Evolutionary conservation across 164 flowering plant species (phyloP), one percentile per base, ranked within the genome.

Genomic region (Tinospora cordifolia): DNA sequence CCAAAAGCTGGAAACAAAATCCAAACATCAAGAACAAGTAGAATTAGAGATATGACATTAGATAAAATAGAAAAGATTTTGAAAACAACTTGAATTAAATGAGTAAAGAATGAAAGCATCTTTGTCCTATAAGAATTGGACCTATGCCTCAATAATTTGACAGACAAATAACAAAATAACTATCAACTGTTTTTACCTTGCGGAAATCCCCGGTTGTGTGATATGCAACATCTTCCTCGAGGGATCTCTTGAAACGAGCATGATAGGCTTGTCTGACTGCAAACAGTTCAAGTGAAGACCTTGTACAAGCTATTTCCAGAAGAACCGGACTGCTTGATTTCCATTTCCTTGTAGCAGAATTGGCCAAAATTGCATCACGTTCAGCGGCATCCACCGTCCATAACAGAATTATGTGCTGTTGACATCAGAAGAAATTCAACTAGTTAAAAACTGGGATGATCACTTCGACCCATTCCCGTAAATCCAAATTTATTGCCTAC

Each of bases 211-310:
- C 91, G 38, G 72, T 70, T 0, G 87, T 86, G 83, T 86, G 85
- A 70, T 78, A 54, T 46, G 93, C 94, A 75, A 89, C 92, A 80
- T 91, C 97, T 80, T 91, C 97, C 75, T 91, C 97, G 12, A 89
- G 82, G 17, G 97, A 87, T 73, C 66, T 84, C 85, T 91, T 86
- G 66, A 66, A 85, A 40, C 84, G 87, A 79, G 82, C 83, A 75
- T 87, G 94, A 69, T 89, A 91, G 12, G 88, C 90, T 75, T 88
- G 84, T 73, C 77, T 89, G 8, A 70, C 87, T 70, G 69, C 17
- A 68, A 88, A 71, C 13, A 91, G 79, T n/a, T 87, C 84, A 51
- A 79, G 80, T 1, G 92, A 80, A 34, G 90, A 74, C 74, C 94
- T 88, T 0, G 90, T 81, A 71, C 92, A 86, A 51, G 90, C 89